phyloP scores from a whole-genome alignment of 495 filamentous ascomycete genomes.

The Astrothelium macrocarpum region DNA sequence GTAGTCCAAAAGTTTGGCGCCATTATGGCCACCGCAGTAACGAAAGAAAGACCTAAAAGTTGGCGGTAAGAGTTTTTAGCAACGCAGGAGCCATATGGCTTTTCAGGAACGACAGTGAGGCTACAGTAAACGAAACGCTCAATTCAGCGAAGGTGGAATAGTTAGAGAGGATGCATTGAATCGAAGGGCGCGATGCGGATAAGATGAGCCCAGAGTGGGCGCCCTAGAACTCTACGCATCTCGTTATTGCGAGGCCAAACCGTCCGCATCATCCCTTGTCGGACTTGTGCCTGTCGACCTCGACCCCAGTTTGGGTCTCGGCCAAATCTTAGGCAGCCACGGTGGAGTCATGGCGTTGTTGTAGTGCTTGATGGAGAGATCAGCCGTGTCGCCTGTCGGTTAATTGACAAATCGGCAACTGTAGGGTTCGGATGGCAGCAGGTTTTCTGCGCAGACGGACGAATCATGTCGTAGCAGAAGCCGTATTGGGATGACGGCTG shows the following conservation, averaged over 20 bases:
- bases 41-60: not conserved
- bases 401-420: constrained; percentile 4
- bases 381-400: not conserved
- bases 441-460: not conserved
- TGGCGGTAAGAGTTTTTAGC: not conserved
- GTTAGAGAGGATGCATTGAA: not conserved
- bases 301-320: not conserved
- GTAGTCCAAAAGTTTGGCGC: not conserved
- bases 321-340: constrained; percentile 4
- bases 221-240: constrained; percentile 2
- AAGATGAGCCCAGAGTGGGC: not conserved
- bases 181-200: not conserved
- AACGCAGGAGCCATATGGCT: not conserved
- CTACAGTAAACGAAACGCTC: not conserved
- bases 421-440: not conserved
- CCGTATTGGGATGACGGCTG: not conserved
- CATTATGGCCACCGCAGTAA: not conserved
- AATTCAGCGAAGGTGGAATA: not conserved
- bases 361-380: too few species aligned
- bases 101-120: not conserved
- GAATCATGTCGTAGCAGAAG: not conserved
- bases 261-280: not conserved
- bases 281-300: not conserved
- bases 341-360: too few species aligned
- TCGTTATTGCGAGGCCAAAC: not conserved